These are phyloP conservation scores for Phytophthora pistaciae DNA, from an alignment of 352 stramenopile genomes.

Conservation along the genomic window DNA sequence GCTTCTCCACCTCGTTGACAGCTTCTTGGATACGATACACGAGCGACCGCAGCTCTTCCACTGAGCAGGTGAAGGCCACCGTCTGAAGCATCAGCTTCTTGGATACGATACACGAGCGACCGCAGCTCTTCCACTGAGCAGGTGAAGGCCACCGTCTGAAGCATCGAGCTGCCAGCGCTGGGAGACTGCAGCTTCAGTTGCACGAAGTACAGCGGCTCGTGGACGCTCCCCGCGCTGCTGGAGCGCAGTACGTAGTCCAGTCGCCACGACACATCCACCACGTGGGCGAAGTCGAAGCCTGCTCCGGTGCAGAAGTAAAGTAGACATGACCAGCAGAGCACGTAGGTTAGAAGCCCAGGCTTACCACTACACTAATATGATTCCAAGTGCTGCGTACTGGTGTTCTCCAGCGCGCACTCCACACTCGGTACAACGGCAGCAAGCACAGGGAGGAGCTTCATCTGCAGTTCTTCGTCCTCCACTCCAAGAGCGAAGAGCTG, in stretches of 20 bases:
- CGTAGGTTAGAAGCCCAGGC: background rate
- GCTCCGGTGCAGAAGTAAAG: background rate
- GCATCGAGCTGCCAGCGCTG: constrained; percentile 17
- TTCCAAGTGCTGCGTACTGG: constrained; percentile 28
- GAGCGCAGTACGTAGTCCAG: constrained; percentile 78
- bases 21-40: constrained; percentile 81
- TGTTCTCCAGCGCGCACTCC: constrained; percentile 42
- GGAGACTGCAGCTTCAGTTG: constrained; percentile 69
- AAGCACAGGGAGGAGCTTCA: constrained; percentile 34
- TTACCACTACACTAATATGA: background rate
- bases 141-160: constrained; percentile 52
- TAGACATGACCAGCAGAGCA: background rate
- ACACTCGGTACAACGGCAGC: constrained; percentile 24
- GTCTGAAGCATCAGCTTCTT: constrained; percentile 60
- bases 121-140: constrained; percentile 79
- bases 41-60: constrained; percentile 72
- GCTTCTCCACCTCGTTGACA: constrained; percentile 66
- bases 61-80: constrained; percentile 69
- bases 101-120: constrained; percentile 75
- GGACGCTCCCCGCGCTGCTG: constrained; percentile 60
- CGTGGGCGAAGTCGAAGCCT: constrained; percentile 81
- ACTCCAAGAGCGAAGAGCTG: constrained; percentile 42
- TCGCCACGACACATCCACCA: constrained; percentile 78
- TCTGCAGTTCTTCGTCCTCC: constrained; percentile 36
- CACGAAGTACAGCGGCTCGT: constrained; percentile 71